Base-by-base conservation (phyloP, 2,329 filamentous ascomycete genomes). In the Coleophoma crateriformis region DNA sequence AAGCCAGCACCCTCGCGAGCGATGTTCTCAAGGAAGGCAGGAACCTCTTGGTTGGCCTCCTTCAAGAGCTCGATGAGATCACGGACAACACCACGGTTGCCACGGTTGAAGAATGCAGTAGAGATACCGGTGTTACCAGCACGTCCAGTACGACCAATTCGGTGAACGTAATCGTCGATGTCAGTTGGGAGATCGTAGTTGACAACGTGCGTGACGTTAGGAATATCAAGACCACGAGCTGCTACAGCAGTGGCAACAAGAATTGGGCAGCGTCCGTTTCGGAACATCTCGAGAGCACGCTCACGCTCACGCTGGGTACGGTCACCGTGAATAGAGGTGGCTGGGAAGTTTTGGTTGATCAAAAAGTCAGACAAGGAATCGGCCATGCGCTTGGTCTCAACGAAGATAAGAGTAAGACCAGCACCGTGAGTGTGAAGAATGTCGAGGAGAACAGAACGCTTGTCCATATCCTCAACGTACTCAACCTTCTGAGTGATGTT, bases 101-200 rank as follows among this genome's bases (percentile, higher is more conserved):
- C 92, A 67, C 94, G 92, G 82, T 99, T 99, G 86, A 99, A 97
- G 81, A 99, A 99, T 50, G 94, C 94, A 61, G 94, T 99, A 6
- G 94, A 89, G 60, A 96, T 85, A 86, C 94, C 94, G 64, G 92
- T 97, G 79, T 99, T 99, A 71, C 94, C 94, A 58, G 94, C 94
- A 90, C 94, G 94, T 68, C 94, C 94, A 58, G 94, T 99, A 92
- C 94, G 94, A 85, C 94, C 94, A 65, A 99, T 99, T 70, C 94
- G 89, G 74, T 99, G 94, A 51, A 99, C 94, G 62, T 99, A 99
- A 72, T 97, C 94, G 64, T 97, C 94, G 64, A 97, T 95, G 66
- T 97, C 94, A 50, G 91, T 96, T 45, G 94, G 94, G n/a, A 99
- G 81, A 70, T 99, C 94, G 71, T 99, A 99, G 79, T 99, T 99